Percentiles rank a stretch among this genome's conserved stretches.
Conservation (phyloP, 1,284 basidiomycete species). For the Cutaneotrichosporon dermatis region DNA sequence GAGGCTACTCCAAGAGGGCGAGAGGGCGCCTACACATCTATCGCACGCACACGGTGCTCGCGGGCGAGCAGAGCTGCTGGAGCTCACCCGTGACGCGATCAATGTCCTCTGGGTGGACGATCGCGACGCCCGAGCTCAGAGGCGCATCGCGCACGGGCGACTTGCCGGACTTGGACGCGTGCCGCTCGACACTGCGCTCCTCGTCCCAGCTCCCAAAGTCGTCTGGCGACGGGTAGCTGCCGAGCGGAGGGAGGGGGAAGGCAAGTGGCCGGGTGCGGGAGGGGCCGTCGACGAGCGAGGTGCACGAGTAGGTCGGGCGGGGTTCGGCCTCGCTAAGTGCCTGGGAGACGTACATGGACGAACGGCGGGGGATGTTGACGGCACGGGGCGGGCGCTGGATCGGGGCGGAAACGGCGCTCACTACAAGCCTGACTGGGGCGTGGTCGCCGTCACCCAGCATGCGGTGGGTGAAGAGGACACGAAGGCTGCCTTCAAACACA, state of each 20-base stretch:
- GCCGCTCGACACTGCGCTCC: not conserved
- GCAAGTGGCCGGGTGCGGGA: no score
- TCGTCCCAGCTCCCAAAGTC: not conserved
- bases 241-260: not conserved
- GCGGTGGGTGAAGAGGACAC: slow-evolving; percentile 42
- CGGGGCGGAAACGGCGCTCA: slow-evolving; percentile 39
- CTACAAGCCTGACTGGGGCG: slow-evolving; percentile 61
- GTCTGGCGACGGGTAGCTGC: not conserved
- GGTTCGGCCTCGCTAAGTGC: no score
- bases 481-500: slow-evolving; percentile 63
- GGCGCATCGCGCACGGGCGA: not conserved
- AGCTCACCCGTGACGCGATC: slow-evolving; percentile 1
- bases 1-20: no score
- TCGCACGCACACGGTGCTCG: no score
- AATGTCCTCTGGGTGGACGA: slow-evolving; percentile 3
- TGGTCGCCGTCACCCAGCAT: slow-evolving; percentile 60
- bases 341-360: not conserved
- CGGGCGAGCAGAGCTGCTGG: not conserved
- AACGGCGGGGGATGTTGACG: not conserved
- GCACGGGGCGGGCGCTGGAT: not conserved
- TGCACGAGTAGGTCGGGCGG: not conserved
- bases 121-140: not conserved
- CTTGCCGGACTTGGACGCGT: not conserved
- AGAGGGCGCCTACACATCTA: no score
- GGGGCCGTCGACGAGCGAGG: not conserved